These are phyloP conservation scores for Apiospora koreana DNA, from an alignment of 2,329 filamentous ascomycete species.

Conservation along the genomic window DNA sequence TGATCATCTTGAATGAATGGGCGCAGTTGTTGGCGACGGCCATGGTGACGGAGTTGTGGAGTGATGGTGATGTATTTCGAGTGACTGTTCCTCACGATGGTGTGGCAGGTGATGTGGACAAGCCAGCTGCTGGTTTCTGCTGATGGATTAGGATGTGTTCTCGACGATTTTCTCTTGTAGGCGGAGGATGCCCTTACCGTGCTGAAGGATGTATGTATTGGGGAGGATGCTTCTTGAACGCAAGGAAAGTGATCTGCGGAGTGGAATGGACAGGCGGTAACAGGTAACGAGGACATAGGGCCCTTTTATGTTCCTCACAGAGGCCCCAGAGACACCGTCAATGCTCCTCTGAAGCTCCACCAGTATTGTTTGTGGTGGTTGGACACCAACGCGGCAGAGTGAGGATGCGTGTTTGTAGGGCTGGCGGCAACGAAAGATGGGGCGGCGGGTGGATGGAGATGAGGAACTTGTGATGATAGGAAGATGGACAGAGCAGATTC, in stretches of 20 bases:
- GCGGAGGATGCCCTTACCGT: neutral
- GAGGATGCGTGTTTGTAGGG: constrained; percentile 15
- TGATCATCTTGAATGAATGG: constrained; percentile 66
- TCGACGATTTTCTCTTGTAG: neutral
- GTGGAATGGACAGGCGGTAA: constrained; percentile 7
- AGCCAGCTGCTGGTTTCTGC: neutral
- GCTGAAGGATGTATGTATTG: neutral
- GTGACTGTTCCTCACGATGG: neutral
- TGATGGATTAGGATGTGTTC: neutral
- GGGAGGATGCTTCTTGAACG: neutral
- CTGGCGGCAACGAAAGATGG: constrained; percentile 10
- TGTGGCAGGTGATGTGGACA: neutral
- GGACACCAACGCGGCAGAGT: constrained; percentile 7
- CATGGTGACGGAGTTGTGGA: constrained; percentile 37
- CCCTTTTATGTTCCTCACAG: constrained; percentile 16
- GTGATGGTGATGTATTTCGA: neutral
- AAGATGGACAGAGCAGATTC: neutral
- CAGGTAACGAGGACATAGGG: constrained; percentile 16
- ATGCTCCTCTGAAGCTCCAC: constrained; percentile 14
- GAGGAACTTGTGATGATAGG: neutral
- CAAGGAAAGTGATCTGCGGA: constrained; percentile 6
- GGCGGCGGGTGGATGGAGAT: constrained; percentile 10
- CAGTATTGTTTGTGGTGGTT: constrained; percentile 12
- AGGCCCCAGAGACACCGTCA: neutral
- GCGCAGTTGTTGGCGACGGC: constrained; percentile 58